Evolutionary conservation across 345 rosid species (phyloP).

Genomic region (Salix caprea): DNA sequence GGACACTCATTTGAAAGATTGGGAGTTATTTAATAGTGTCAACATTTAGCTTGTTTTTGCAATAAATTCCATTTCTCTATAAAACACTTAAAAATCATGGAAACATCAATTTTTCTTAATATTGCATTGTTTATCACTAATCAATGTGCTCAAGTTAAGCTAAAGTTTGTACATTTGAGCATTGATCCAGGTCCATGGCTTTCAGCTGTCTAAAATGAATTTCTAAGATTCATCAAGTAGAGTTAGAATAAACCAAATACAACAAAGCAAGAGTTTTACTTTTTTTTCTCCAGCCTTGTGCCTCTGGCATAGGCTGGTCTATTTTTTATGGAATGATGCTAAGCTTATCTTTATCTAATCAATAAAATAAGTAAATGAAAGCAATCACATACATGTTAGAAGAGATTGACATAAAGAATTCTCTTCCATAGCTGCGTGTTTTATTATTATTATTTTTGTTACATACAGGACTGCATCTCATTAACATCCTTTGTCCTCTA

Average conservation of each 20-base stretch:
- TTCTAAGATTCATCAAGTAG: not conserved
- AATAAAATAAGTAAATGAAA: not conserved
- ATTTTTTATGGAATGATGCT: not conserved
- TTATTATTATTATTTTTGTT: too few relatives aligned
- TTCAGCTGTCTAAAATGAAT: not conserved
- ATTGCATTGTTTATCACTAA: not conserved
- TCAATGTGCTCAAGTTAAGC: not conserved
- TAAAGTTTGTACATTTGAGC: not conserved
- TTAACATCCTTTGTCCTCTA: not conserved
- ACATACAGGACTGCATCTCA: not conserved
- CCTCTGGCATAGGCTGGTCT: not conserved
- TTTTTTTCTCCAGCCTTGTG: not conserved
- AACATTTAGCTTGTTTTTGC: not conserved
- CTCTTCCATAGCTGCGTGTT: not conserved
- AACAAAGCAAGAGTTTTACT: not conserved
- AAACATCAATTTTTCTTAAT: not conserved
- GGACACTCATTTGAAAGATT: not conserved
- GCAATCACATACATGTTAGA: not conserved
- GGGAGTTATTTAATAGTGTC: not conserved
- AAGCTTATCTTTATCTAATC: not conserved
- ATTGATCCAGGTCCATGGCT: too few relatives aligned
- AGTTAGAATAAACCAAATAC: too few relatives aligned
- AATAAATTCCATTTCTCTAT: not conserved
- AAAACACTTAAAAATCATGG: not conserved
- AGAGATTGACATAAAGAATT: not conserved